Conservation (phyloP, 441 rosid genomes). For the Arabidopsis lyrata region DNA sequence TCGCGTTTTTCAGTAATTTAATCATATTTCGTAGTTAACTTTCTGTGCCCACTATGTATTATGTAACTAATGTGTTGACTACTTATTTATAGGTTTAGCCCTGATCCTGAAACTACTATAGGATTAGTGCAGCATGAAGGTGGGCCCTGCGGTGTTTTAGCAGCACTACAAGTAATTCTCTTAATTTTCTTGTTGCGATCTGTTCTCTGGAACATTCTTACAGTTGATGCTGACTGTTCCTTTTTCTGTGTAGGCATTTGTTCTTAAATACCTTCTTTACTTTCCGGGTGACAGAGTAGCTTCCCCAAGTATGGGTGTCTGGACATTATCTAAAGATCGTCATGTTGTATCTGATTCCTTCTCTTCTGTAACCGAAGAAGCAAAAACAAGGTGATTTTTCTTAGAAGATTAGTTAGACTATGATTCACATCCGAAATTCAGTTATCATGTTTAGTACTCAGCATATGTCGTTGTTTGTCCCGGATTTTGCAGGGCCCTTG, state of each 20-base stretch:
- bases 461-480: constrained; percentile 30
- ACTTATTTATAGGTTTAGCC: constrained; percentile 79
- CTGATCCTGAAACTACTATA: constrained; percentile 95
- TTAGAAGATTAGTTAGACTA: constrained; percentile 4
- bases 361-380: constrained; percentile 64
- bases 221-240: constrained; percentile 34
- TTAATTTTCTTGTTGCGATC: constrained; percentile 36
- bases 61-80: constrained; percentile 47
- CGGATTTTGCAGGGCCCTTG: constrained; percentile 69
- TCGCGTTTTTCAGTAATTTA: background rate
- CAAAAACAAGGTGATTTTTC: constrained; percentile 71
- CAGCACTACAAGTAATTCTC: constrained; percentile 85
- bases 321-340: constrained; percentile 51
- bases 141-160: constrained; percentile 99
- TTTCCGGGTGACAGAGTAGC: constrained; percentile 66
- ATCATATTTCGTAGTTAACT: background rate
- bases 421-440: background rate
- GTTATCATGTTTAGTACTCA: constrained; percentile 2
- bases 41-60: background rate
- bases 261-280: constrained; percentile 91
- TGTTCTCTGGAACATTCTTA: constrained; percentile 11
- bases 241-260: constrained; percentile 78
- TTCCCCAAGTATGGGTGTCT: constrained; percentile 47
- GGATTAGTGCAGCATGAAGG: constrained; percentile 99
- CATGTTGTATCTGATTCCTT: constrained; percentile 60